These are phyloP conservation scores for Artemisia tridentata DNA, from an alignment of 129 eudicot genomes.

Conservation along the genomic window DNA sequence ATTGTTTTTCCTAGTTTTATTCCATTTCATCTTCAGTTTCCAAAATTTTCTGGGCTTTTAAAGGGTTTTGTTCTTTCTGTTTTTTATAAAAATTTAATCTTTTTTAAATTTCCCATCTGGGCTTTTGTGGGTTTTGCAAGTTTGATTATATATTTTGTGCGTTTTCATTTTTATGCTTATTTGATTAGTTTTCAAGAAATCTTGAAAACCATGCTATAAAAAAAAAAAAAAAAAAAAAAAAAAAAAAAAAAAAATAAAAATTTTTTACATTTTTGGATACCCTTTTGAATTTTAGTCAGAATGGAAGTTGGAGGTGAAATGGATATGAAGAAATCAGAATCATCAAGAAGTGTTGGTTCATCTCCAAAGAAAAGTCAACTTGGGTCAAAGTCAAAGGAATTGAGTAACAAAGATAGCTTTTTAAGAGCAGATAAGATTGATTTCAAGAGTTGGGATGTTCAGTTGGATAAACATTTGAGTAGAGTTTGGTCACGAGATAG, in stretches of 20 bases:
- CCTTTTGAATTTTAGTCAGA: too few relatives aligned
- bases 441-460: conserved; percentile 81
- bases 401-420: conserved; percentile 43
- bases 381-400: conserved; percentile 46
- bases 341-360: conserved; percentile 39
- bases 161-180: not conserved
- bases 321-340: conserved; percentile 26
- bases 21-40: conserved; percentile 12
- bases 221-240: not conserved
- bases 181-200: conserved; percentile 23
- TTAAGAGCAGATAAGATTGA: conserved; percentile 90
- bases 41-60: not conserved
- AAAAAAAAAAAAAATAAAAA: not conserved
- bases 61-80: not conserved
- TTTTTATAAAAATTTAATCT: not conserved
- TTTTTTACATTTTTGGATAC: not conserved
- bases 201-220: conserved; percentile 24
- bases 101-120: not conserved
- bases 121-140: conserved; percentile 3
- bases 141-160: conserved; percentile 4
- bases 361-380: conserved; percentile 35
- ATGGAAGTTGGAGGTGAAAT: not conserved
- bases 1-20: conserved; percentile 9
- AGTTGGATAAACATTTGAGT: conserved; percentile 73
- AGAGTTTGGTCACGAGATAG: conserved; percentile 68